phyloP scores from a whole-genome alignment of 345 rosid genomes.

The Aquilaria sinensis region DNA sequence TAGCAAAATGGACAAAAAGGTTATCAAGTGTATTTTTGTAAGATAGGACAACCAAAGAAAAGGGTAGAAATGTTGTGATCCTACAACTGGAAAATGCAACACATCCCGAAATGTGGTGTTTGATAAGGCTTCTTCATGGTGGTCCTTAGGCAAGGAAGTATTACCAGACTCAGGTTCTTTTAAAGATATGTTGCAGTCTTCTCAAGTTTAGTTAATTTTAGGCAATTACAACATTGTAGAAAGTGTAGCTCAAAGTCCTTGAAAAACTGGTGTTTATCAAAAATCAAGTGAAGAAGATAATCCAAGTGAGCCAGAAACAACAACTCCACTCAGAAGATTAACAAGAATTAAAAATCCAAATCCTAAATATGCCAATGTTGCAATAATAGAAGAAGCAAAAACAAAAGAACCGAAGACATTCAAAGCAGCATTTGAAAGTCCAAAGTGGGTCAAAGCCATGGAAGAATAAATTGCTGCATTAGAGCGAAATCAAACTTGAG shows the following conservation, averaged over 20 bases:
- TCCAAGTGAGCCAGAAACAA: neutral
- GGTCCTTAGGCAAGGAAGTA: neutral
- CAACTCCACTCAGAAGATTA: neutral
- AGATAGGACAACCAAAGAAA: neutral
- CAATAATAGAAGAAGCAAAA: neutral
- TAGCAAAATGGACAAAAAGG: slow-evolving; percentile 14
- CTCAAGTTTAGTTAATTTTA: too few species aligned
- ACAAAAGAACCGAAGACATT: neutral
- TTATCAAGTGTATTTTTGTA: slow-evolving; percentile 4
- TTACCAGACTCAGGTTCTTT: neutral
- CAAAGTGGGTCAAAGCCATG: neutral
- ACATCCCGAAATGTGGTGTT: slow-evolving; percentile 7
- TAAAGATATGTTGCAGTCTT: neutral
- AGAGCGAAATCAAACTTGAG: neutral
- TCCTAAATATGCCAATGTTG: slow-evolving; percentile 4
- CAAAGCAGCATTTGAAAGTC: neutral
- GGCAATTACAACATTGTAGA: neutral
- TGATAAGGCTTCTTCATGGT: slow-evolving; percentile 3
- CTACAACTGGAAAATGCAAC: neutral
- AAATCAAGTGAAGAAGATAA: slow-evolving; percentile 2
- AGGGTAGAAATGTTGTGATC: slow-evolving; percentile 7
- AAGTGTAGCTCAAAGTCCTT: neutral
- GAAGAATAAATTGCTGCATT: neutral
- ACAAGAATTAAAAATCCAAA: neutral
- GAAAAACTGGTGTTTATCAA: slow-evolving; percentile 6